Evolutionary conservation across 805 yeast genomes (phyloP).

Genomic region (Candida caryicola): DNA sequence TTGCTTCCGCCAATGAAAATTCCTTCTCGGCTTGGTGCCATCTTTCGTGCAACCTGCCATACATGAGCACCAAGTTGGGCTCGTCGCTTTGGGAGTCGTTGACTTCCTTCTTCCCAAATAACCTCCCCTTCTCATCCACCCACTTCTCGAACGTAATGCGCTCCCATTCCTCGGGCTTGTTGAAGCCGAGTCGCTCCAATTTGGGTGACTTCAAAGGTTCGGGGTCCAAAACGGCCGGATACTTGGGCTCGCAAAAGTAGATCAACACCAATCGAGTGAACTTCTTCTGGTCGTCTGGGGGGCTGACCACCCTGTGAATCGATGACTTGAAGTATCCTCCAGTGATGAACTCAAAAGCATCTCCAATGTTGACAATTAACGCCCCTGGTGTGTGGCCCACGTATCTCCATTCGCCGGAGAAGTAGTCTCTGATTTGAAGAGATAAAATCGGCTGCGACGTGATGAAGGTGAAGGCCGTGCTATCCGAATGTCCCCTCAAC

Average conservation of each 20-base stretch:
- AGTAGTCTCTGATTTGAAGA: slow-evolving; percentile 29
- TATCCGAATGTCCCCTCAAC: slow-evolving; percentile 32
- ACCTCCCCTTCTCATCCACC: slow-evolving; percentile 44
- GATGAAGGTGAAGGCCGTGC: slow-evolving; percentile 29
- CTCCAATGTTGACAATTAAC: slow-evolving; percentile 29
- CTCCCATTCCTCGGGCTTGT: slow-evolving; percentile 27
- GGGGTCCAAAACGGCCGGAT: slow-evolving; percentile 13
- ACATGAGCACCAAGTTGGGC: slow-evolving; percentile 34
- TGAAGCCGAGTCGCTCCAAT: slow-evolving; percentile 9
- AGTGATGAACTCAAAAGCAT: slow-evolving; percentile 30
- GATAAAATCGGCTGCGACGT: slow-evolving; percentile 32
- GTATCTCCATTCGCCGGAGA: slow-evolving; percentile 27
- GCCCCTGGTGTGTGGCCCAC: slow-evolving; percentile 30
- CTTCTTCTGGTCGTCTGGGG: slow-evolving; percentile 15
- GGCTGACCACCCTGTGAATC: slow-evolving; percentile 14
- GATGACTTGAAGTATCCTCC: slow-evolving; percentile 23
- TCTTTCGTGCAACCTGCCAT: slow-evolving; percentile 42
- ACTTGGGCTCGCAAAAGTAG: slow-evolving; percentile 15
- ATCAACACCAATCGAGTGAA: slow-evolving; percentile 14
- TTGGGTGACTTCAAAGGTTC: slow-evolving; percentile 13
- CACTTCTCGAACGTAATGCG: slow-evolving; percentile 25
- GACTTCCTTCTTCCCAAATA: slow-evolving; percentile 41
- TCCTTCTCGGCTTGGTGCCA: slow-evolving; percentile 30
- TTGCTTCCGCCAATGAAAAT: slow-evolving; percentile 27
- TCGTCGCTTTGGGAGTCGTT: slow-evolving; percentile 35